Evolutionary conservation across 148 eudicot genomes (phyloP).

Genomic region (Chenopodium suecicum): DNA sequence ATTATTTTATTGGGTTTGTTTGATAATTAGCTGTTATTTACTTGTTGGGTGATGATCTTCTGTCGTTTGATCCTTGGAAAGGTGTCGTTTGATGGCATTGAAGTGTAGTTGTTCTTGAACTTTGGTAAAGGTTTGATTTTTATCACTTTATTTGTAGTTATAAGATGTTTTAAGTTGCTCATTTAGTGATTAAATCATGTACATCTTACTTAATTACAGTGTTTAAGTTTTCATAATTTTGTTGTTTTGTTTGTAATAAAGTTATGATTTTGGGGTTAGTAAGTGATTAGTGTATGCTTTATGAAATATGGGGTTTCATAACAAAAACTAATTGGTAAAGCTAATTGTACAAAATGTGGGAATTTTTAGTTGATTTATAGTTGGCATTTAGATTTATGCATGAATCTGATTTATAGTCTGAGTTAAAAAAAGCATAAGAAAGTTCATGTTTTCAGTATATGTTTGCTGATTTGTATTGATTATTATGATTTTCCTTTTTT

Average conservation of each 20-base stretch:
- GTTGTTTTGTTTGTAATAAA: slow-evolving; percentile 16
- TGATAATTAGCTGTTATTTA: slow-evolving; percentile 12
- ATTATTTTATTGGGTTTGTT: slow-evolving; percentile 8
- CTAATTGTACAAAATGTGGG: slow-evolving; percentile 12
- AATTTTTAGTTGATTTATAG: background rate
- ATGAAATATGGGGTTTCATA: slow-evolving; percentile 11
- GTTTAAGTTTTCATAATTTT: slow-evolving; percentile 9
- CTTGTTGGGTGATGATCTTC: slow-evolving; percentile 14
- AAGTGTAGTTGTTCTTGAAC: slow-evolving; percentile 14
- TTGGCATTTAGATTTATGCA: background rate
- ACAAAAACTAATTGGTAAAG: background rate
- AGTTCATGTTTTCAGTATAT: background rate
- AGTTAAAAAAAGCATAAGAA: background rate
- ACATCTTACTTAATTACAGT: slow-evolving; percentile 13
- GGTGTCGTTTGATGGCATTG: slow-evolving; percentile 23
- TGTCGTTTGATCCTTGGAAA: slow-evolving; percentile 23
- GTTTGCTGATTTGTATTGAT: slow-evolving; percentile 10
- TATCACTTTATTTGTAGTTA: background rate
- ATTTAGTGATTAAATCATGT: slow-evolving; percentile 20
- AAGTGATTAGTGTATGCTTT: background rate
- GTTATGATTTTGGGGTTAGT: slow-evolving; percentile 15
- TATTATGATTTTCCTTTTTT: background rate
- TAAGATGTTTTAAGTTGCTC: background rate
- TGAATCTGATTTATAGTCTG: slow-evolving; percentile 10
- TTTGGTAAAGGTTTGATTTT: slow-evolving; percentile 27